These are phyloP conservation scores for Bocquillonia castaneifolia DNA, from an alignment of 441 rosid genomes.

Conservation along the genomic window DNA sequence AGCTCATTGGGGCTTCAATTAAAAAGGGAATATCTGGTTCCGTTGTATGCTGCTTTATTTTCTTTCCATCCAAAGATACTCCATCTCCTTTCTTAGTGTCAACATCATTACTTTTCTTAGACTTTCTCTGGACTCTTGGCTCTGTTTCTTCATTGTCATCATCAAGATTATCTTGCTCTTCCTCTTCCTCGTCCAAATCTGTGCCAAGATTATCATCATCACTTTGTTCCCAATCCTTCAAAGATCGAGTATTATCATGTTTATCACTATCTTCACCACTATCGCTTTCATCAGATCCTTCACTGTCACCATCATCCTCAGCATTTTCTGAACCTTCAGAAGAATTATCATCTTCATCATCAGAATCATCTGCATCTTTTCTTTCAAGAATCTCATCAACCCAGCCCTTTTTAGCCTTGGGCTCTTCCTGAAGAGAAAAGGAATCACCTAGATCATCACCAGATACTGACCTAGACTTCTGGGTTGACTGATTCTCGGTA, in stretches of 20 bases:
- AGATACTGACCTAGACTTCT: slow-evolving; percentile 44
- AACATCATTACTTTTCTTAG: slow-evolving; percentile 29
- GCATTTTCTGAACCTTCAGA: slow-evolving; percentile 49
- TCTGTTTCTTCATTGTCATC: slow-evolving; percentile 28
- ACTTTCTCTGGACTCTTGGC: slow-evolving; percentile 29
- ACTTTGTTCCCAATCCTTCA: slow-evolving; percentile 89
- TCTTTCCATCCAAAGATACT: slow-evolving; percentile 25
- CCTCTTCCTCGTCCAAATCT: slow-evolving; percentile 53
- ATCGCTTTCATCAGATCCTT: slow-evolving; percentile 40
- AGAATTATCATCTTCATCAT: slow-evolving; percentile 47
- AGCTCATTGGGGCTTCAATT: slow-evolving; percentile 68
- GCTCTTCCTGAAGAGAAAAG: slow-evolving; percentile 57
- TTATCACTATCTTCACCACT: slow-evolving; percentile 32
- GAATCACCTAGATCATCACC: slow-evolving; percentile 96
- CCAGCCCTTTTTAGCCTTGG: slow-evolving; percentile 60
- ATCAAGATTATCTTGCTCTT: slow-evolving; percentile 30
- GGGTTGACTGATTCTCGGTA: slow-evolving; percentile 34
- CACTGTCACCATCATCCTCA: slow-evolving; percentile 43
- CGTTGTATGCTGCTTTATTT: slow-evolving; percentile 29
- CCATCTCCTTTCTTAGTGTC: slow-evolving; percentile 23
- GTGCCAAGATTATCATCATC: slow-evolving; percentile 63
- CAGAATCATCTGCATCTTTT: slow-evolving; percentile 47
- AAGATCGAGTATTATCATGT: slow-evolving; percentile 28
- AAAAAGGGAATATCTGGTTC: slow-evolving; percentile 57
- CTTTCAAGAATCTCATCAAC: slow-evolving; percentile 76